These are phyloP conservation scores for Cryptococcus deneoformans DNA, from an alignment of 1,284 basidiomycete genomes.

Conservation along the genomic window DNA sequence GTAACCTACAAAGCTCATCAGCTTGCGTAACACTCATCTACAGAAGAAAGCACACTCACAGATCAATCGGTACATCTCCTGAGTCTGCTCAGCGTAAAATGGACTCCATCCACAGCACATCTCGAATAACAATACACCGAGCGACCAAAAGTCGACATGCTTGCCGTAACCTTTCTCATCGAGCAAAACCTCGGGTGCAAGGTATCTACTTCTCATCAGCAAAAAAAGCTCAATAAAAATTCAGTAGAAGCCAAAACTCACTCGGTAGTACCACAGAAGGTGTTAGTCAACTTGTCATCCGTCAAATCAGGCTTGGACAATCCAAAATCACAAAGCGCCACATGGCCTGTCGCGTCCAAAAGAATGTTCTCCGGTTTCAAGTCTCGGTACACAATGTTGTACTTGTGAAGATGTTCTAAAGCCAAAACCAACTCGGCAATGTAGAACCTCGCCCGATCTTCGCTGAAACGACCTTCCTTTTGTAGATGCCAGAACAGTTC, in stretches of 20 bases:
- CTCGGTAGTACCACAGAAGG: slow-evolving; percentile 95
- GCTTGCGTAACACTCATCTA: not conserved
- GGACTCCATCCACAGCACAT: slow-evolving; percentile 99
- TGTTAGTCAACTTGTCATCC: slow-evolving; percentile 93
- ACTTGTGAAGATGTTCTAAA: slow-evolving; percentile 94
- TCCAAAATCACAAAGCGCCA: slow-evolving; percentile 96
- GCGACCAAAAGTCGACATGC: slow-evolving; percentile 97
- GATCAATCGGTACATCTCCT: slow-evolving; percentile 99
- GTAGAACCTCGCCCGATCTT: slow-evolving; percentile 92
- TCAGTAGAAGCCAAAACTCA: slow-evolving; percentile 15
- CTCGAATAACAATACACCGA: slow-evolving; percentile 87
- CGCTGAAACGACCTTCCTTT: slow-evolving; percentile 86
- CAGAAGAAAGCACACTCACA: slow-evolving; percentile 63
- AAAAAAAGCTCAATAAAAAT: slow-evolving; percentile 12
- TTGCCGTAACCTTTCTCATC: slow-evolving; percentile 99
- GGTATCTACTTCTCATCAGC: slow-evolving; percentile 58
- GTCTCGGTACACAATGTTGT: slow-evolving; percentile 95
- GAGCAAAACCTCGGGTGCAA: slow-evolving; percentile 97
- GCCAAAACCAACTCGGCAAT: slow-evolving; percentile 92
- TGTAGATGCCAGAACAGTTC: slow-evolving; percentile 99
- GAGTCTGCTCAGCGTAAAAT: slow-evolving; percentile 99
- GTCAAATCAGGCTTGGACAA: slow-evolving; percentile 94
- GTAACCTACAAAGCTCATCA: slow-evolving; percentile 42
- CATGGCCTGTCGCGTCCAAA: slow-evolving; percentile 93
- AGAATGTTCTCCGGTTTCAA: slow-evolving; percentile 98